Evolutionary conservation across 305 asterid genomes (phyloP).

Genomic region (Solanum hybrid): DNA sequence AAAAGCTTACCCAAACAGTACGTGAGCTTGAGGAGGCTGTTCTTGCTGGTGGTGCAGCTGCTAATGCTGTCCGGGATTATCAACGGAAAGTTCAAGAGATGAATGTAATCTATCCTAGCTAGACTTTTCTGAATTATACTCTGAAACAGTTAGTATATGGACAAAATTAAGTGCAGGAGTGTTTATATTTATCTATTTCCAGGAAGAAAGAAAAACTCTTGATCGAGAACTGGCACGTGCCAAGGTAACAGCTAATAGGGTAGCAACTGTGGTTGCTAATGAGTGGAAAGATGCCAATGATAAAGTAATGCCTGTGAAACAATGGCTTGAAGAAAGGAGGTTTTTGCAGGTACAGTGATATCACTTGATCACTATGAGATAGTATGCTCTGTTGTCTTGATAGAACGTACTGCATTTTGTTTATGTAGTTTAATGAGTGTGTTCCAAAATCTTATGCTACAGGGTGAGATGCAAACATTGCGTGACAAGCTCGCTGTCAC

Average conservation of each 20-base stretch:
- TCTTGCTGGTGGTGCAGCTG: constrained; percentile 99
- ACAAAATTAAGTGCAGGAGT: background rate
- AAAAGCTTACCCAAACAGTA: constrained; percentile 95
- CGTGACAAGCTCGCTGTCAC: constrained; percentile 83
- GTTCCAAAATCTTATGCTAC: constrained; percentile 15
- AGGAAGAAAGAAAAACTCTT: constrained; percentile 97
- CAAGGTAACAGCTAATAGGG: constrained; percentile 96
- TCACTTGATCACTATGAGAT: background rate
- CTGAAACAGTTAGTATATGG: background rate
- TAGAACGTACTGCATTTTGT: background rate
- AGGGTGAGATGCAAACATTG: constrained; percentile 98
- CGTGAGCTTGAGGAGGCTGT: constrained; percentile 99
- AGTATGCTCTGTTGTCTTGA: background rate
- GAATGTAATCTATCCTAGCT: constrained; percentile 51
- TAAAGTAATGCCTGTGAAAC: constrained; percentile 99
- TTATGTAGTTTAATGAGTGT: background rate
- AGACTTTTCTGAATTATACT: background rate
- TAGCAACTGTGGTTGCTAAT: constrained; percentile 96
- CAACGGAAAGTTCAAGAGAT: constrained; percentile 99
- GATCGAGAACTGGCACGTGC: constrained; percentile 99
- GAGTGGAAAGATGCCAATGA: constrained; percentile 99
- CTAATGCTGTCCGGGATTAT: constrained; percentile 98
- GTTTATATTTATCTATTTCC: constrained; percentile 9
- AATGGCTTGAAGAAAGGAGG: constrained; percentile 97
- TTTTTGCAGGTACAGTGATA: constrained; percentile 60